Conservation (phyloP, 257 asterid genomes). For the Solanum rostratum region DNA sequence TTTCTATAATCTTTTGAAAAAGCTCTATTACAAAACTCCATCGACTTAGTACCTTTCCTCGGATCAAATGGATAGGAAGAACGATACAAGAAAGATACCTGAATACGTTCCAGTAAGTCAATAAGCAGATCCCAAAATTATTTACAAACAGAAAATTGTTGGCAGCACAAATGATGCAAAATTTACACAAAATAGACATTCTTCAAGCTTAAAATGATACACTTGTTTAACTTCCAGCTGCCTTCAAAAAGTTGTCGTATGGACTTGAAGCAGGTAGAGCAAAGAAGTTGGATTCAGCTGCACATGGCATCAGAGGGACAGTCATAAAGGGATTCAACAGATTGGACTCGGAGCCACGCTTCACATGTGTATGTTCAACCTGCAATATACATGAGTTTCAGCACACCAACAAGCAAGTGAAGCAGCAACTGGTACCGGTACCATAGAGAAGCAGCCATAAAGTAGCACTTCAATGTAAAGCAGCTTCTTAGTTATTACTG, state of each 20-base stretch:
- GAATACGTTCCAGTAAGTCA: not conserved
- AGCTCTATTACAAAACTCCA: not conserved
- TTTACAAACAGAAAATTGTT: not conserved
- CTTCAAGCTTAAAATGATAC: not conserved
- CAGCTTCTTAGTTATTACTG: not conserved
- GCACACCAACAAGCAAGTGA: not conserved
- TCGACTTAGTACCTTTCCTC: not conserved
- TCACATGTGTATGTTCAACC: not conserved
- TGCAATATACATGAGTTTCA: not conserved
- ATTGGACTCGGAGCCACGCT: not conserved
- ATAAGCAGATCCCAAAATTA: not conserved
- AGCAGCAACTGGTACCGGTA: not conserved
- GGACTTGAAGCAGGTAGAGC: slow-evolving; percentile 61
- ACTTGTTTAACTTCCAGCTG: slow-evolving; percentile 45
- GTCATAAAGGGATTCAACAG: slow-evolving; percentile 17
- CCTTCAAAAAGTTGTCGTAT: slow-evolving; percentile 72
- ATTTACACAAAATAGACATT: not conserved
- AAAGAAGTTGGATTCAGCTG: slow-evolving; percentile 29
- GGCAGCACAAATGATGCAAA: not conserved
- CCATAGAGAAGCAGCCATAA: not conserved
- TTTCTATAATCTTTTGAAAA: not conserved
- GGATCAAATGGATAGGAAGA: not conserved
- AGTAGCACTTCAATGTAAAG: not conserved
- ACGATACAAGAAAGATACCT: not conserved
- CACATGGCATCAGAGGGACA: slow-evolving; percentile 19